phyloP scores from a whole-genome alignment of 1,284 basidiomycete species.

The Sanghuangporus baumii region DNA sequence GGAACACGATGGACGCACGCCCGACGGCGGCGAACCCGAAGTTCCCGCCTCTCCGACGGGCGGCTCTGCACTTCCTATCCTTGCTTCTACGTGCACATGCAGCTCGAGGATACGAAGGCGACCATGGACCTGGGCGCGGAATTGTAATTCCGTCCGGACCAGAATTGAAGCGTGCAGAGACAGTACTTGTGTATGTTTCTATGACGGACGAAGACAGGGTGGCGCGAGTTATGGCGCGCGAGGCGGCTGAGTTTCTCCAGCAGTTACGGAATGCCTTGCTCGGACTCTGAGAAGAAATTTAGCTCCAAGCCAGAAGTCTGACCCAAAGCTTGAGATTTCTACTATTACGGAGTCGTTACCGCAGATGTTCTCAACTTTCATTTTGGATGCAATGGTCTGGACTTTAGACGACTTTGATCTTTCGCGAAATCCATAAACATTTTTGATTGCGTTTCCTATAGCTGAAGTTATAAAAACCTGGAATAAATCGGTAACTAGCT shows the following conservation, averaged over 20 bases:
- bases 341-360: neutral
- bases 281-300: conserved; percentile 32
- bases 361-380: too few relatives aligned
- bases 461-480: too few relatives aligned
- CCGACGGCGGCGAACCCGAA: conserved; percentile 57
- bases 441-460: too few relatives aligned
- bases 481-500: too few relatives aligned
- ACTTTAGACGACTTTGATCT: neutral
- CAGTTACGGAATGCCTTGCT: conserved; percentile 45
- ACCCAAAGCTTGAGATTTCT: neutral
- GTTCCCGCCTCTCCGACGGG: conserved; percentile 75
- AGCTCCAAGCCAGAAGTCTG: neutral
- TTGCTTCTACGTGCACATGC: conserved; percentile 54
- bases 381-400: neutral
- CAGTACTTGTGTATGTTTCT: conserved; percentile 67
- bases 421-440: too few relatives aligned
- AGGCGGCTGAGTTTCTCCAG: conserved; percentile 54
- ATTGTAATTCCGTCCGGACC: conserved; percentile 17
- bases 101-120: conserved; percentile 40
- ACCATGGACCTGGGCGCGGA: neutral
- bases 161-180: conserved; percentile 47
- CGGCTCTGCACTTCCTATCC: conserved; percentile 75
- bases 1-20: conserved; percentile 40
- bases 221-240: conserved; percentile 75
- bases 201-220: conserved; percentile 69